Evolutionary conservation across 352 stramenopile genomes (phyloP), one percentile per base, ranked within the genome.

Genomic region (Pythium dissimile): DNA sequence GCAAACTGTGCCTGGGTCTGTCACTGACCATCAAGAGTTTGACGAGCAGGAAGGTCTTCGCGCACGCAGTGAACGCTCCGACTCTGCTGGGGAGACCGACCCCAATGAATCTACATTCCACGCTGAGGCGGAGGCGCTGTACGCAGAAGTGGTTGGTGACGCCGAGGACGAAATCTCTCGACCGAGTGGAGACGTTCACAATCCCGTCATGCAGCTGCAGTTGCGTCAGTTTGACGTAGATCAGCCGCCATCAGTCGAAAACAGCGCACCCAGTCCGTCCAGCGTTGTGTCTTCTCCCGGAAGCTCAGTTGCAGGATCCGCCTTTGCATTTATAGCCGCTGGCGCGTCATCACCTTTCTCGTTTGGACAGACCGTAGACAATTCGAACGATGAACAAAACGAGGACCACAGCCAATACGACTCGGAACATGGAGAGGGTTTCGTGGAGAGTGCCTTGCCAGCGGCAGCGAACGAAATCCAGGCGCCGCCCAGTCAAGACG

Each of bases 231-330:
- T 45, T 3, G 39, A 44, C 13, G n/a, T n/a, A n/a, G n/a, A n/a
- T n/a, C n/a, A 23, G 15, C 28, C 11, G 3, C 8, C 23, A n/a
- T n/a, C 37, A 48, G 26, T 3, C 2, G 13, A 16, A 7, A n/a
- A 21, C n/a, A 15, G 1, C 20, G 41, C 34, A n/a, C 34, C 32
- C n/a, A 54, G 42, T 24, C 42, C 54, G 9, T 54, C 47, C 6
- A 74, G 48, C 32, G 57, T 59, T 26, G 47, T 42, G 11, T 46
- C 53, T 9, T 57, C 54, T n/a, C 38, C 50, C 5, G 37, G 54
- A 23, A 62, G 54, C 28, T 62, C 54, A n/a, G 54, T 62, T 2
- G 16, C 44, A 21, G 57, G 57, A 1, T 65, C 47, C 26, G 57
- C 45, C 28, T 65, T 65, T 23, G 37, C 45, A 11, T 65, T 56